A percentile compares a stretch with the other conserved stretches of the same genome.
phyloP scores from a whole-genome alignment of 2,329 filamentous ascomycete species.

The Chaetoscypha palmicola region DNA sequence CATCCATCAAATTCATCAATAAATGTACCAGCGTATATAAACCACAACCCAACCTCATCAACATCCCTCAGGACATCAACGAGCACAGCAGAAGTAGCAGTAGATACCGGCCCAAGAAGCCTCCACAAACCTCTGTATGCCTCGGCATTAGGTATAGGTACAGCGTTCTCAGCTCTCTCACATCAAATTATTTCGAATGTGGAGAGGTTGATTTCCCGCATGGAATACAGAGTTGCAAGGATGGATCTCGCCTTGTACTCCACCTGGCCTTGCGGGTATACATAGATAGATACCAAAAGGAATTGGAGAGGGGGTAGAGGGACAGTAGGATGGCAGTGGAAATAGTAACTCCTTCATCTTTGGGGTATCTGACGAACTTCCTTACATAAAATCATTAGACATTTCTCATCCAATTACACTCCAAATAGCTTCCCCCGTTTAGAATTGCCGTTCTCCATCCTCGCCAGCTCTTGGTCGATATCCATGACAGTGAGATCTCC shows the following conservation, averaged over 20 bases:
- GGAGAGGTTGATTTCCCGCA: conserved; percentile 51
- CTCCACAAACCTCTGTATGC: conserved; percentile 19
- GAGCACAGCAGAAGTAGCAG: conserved; percentile 8
- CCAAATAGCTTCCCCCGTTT: conserved; percentile 19
- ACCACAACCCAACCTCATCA: conserved; percentile 8
- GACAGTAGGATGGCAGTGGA: too few species aligned
- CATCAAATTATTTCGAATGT: neutral
- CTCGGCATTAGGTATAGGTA: conserved; percentile 18
- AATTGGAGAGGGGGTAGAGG: neutral
- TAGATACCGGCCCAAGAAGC: conserved; percentile 16
- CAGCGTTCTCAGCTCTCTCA: conserved; percentile 14
- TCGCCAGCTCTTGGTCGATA: conserved; percentile 53
- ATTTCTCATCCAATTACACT: neutral
- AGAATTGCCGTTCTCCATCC: conserved; percentile 38
- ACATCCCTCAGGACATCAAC: neutral
- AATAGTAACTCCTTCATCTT: neutral
- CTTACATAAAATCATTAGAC: conserved; percentile 7
- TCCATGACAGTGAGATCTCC: conserved; percentile 53
- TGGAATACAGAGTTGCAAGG: conserved; percentile 71
- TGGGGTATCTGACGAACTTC: conserved; percentile 9
- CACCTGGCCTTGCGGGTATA: conserved; percentile 62
- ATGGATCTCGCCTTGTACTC: conserved; percentile 69
- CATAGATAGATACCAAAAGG: neutral
- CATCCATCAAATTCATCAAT: too few species aligned
- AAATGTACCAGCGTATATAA: conserved; percentile 19